These are phyloP conservation scores for Phytophthora melonis DNA, from an alignment of 352 stramenopile species.

Conservation along the genomic window DNA sequence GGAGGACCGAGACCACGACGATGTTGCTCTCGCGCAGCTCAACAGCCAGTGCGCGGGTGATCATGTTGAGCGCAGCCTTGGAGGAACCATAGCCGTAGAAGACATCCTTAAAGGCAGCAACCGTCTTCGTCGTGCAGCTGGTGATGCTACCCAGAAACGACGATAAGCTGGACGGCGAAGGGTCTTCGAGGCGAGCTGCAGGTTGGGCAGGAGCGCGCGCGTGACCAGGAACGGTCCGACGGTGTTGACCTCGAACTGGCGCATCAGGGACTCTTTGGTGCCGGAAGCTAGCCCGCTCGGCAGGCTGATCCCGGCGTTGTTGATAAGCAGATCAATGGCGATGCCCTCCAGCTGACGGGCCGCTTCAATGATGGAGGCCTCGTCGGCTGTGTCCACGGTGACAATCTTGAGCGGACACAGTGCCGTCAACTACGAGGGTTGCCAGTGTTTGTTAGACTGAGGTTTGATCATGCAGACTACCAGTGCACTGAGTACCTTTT, in stretches of 20 bases:
- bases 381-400: conserved; percentile 49
- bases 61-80: no score
- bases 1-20: conserved; percentile 45
- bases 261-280: conserved; percentile 52
- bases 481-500: conserved; percentile 1
- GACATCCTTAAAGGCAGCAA: conserved; percentile 24
- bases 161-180: conserved; percentile 51
- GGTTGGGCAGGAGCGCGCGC: conserved; percentile 46
- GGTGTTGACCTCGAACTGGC: conserved; percentile 26
- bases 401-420: conserved; percentile 49
- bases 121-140: conserved; percentile 8
- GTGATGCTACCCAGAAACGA: conserved; percentile 56
- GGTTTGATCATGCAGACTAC: no score
- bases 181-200: conserved; percentile 42
- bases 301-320: conserved; percentile 62
- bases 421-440: conserved; percentile 12
- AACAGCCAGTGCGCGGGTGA: conserved; percentile 7
- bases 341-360: conserved; percentile 48
- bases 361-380: conserved; percentile 41
- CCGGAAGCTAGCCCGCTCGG: conserved; percentile 28
- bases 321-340: conserved; percentile 61
- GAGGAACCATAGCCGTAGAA: conserved; percentile 65
- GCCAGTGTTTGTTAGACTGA: no score
- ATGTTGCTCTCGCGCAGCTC: conserved; percentile 60
- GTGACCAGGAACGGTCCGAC: conserved; percentile 58